These are phyloP conservation scores for Neocatenulostroma microsporum DNA, from an alignment of 2,329 filamentous ascomycete genomes.

Conservation along the genomic window DNA sequence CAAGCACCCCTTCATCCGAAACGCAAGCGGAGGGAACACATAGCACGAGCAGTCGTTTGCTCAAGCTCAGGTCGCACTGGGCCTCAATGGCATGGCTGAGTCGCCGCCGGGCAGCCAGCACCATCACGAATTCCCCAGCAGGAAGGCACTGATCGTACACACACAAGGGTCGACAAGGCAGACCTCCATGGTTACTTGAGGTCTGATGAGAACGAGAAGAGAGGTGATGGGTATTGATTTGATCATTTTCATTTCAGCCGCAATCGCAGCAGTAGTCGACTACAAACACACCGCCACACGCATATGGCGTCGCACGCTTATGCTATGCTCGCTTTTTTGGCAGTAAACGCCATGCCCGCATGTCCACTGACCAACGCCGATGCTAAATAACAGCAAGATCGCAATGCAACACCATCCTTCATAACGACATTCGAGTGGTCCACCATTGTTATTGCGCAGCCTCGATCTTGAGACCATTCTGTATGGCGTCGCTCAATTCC, in stretches of 20 bases:
- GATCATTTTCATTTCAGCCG: conserved; percentile 1
- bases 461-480: conserved; percentile 28
- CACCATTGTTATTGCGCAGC: conserved; percentile 6
- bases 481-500: conserved; percentile 36
- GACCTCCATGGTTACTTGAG: too few relatives aligned
- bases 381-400: conserved; percentile 31
- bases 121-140: too few relatives aligned
- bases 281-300: too few relatives aligned
- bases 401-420: conserved; percentile 2
- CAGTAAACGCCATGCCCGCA: neutral
- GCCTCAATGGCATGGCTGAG: too few relatives aligned
- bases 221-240: neutral
- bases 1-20: too few relatives aligned
- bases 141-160: too few relatives aligned
- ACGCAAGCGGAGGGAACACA: too few relatives aligned
- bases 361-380: conserved; percentile 29
- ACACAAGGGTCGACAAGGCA: neutral
- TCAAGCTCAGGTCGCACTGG: too few relatives aligned
- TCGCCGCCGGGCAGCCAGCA: too few relatives aligned
- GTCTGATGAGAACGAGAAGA: too few relatives aligned
- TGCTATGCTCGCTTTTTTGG: conserved; percentile 5
- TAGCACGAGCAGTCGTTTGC: too few relatives aligned
- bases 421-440: neutral
- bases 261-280: neutral
- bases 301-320: conserved; percentile 3